A percentile compares a stretch with the other conserved stretches of the same genome.
These are phyloP conservation scores for Ramicandelaber brevisporus DNA, from an alignment of 192 early-diverging fungal genomes.

Conservation along the genomic window DNA sequence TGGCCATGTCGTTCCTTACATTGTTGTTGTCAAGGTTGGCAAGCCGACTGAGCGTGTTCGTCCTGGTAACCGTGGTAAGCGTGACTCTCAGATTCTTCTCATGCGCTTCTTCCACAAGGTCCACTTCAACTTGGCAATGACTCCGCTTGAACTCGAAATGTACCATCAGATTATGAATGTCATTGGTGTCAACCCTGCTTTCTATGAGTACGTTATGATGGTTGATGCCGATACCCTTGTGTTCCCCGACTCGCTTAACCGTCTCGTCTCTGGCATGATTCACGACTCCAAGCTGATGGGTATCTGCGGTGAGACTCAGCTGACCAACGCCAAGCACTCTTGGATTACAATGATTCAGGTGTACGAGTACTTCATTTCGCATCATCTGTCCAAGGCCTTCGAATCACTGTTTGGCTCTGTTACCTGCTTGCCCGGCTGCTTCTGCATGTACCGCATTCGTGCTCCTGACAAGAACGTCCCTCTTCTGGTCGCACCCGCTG, in stretches of 20 bases:
- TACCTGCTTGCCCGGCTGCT: conserved; percentile 97
- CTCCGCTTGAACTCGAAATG: conserved; percentile 87
- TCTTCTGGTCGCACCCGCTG: conserved; percentile 58
- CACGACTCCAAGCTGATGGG: conserved; percentile 89
- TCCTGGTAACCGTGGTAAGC: conserved; percentile 96
- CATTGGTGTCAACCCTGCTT: conserved; percentile 93
- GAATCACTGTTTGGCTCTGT: conserved; percentile 96
- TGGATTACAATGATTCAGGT: conserved; percentile 99
- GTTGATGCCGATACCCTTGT: conserved; percentile 97
- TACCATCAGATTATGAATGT: conserved; percentile 99
- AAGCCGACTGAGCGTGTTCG: conserved; percentile 50
- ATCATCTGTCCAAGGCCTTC: conserved; percentile 93
- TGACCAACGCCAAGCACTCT: conserved; percentile 81
- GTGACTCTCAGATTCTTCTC: conserved; percentile 94
- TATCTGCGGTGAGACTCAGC: conserved; percentile 85
- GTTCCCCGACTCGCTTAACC: conserved; percentile 78
- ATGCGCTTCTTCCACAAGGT: conserved; percentile 96
- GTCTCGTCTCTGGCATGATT: conserved; percentile 82
- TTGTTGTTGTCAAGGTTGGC: conserved; percentile 89
- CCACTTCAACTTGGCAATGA: conserved; percentile 81
- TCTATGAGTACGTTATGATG: conserved; percentile 97
- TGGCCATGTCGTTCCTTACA: conserved; percentile 76
- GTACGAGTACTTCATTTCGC: conserved; percentile 97
- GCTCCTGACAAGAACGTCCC: conserved; percentile 79
- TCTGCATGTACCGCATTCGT: conserved; percentile 97